Base-by-base conservation (phyloP, 2,329 filamentous ascomycete genomes). In the Apiospora aurea region DNA sequence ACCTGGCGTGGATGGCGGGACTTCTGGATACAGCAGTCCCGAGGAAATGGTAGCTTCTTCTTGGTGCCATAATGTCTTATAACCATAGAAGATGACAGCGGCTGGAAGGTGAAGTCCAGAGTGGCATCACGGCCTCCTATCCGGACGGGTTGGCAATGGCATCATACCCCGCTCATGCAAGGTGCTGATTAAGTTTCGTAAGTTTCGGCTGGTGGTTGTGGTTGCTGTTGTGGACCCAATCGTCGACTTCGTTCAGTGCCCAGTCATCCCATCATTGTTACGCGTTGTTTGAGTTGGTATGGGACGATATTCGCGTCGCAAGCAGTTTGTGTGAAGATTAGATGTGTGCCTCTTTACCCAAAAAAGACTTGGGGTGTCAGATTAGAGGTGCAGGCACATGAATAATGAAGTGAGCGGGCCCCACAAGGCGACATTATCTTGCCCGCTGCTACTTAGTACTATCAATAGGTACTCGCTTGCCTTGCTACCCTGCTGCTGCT, bases 151-250 rank as follows among this genome's bases (percentile, higher is more conserved):
- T 18, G 6, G 44, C 6, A 43, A 43, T 7, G 13, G 8, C 49
- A 24, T 13, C 26, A 38, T 21, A 61, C 53, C 53, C 53, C 53
- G 53, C 53, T 38, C 53, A 61, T 34, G 53, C 53, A 61, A 29
- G 53, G 4, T 61, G 53, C 29, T 61, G 53, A n/a, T 38, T 29
- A 29, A 29, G 26, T 29, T 29, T 29, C 26, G 11, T 38, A 21
- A 61, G 29, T 61, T 61, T 61, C 29, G 16, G 53, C 16, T 61
- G 53, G 53, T 61, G 16, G 53, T 38, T 38, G 26, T 18, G 1
- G 26, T 61, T 29, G 53, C 38, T 7, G 53, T 38, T 38, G 26
- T 18, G 1, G 26, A 21, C 34, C 53, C 53, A 38, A 38, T 38
- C 34, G 1, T 16, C 51, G 11, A 16, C 2, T 16, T n/a, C 8